These are phyloP conservation scores for Ogataea chonburiensis DNA, from an alignment of 805 yeast genomes.

Conservation along the genomic window DNA sequence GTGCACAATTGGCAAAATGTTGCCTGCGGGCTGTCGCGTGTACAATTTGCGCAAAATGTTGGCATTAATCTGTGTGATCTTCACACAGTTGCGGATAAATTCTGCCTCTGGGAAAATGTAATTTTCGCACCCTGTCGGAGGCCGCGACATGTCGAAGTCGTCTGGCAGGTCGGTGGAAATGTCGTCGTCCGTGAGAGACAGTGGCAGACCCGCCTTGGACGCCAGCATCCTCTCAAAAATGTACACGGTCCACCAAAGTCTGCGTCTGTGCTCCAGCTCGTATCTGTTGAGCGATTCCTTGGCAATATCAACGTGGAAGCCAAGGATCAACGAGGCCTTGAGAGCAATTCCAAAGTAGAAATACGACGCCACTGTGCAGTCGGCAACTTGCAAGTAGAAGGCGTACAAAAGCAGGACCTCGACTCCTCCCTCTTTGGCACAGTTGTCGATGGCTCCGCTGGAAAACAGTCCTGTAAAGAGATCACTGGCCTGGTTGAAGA, in stretches of 20 bases:
- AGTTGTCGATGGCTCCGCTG: slow-evolving; percentile 75
- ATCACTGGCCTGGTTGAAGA: slow-evolving; percentile 77
- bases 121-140: slow-evolving; percentile 58
- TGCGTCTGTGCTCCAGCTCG: slow-evolving; percentile 50
- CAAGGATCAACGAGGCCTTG: slow-evolving; percentile 67
- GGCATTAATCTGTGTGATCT: slow-evolving; percentile 76
- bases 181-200: slow-evolving; percentile 77
- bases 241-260: slow-evolving; percentile 42
- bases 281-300: slow-evolving; percentile 53
- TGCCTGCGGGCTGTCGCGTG: slow-evolving; percentile 73
- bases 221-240: slow-evolving; percentile 66
- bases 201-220: slow-evolving; percentile 77
- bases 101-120: slow-evolving; percentile 80
- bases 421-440: slow-evolving; percentile 76
- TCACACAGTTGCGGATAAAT: slow-evolving; percentile 71
- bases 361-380: slow-evolving; percentile 77
- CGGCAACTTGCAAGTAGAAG: slow-evolving; percentile 79
- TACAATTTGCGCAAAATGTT: slow-evolving; percentile 66
- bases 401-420: slow-evolving; percentile 76
- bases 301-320: slow-evolving; percentile 82
- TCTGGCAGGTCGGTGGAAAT: slow-evolving; percentile 75
- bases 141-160: slow-evolving; percentile 64
- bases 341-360: slow-evolving; percentile 77
- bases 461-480: slow-evolving; percentile 74
- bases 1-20: slow-evolving; percentile 70